phyloP scores from a whole-genome alignment of 2,329 filamentous ascomycete species.

The Colletotrichum gloeosporioides region DNA sequence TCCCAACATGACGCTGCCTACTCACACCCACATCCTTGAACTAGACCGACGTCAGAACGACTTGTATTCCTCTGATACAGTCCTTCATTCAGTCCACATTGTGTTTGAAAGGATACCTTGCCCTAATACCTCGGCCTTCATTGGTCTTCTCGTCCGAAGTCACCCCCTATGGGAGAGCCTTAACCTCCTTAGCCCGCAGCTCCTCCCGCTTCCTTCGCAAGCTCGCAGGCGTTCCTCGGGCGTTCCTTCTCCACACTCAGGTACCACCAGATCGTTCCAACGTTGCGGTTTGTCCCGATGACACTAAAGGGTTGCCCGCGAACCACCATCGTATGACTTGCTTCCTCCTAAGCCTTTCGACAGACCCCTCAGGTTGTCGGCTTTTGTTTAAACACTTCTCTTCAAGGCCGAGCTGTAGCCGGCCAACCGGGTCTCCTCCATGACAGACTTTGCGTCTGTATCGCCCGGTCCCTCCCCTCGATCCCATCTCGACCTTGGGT shows the following conservation, averaged over 20 bases:
- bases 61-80: not conserved
- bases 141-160: constrained; percentile 7
- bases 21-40: not conserved
- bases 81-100: not conserved
- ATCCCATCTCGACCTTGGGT: not conserved
- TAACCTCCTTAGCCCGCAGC: not conserved
- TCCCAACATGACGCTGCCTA: not conserved
- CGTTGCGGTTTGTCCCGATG: not conserved
- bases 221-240: not conserved
- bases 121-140: not conserved
- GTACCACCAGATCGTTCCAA: not conserved
- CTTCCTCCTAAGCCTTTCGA: not conserved
- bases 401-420: not conserved
- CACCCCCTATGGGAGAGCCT: not conserved
- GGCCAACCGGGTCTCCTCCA: not conserved
- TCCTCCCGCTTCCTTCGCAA: not conserved
- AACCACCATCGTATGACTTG: not conserved
- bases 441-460: not conserved
- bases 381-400: not conserved
- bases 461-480: not conserved
- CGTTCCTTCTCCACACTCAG: not conserved
- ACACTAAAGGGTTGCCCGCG: not conserved
- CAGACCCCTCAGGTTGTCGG: not conserved
- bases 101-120: not conserved
- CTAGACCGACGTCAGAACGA: not conserved